phyloP scores from a whole-genome alignment of 805 yeast genomes.

The Ogataea naganishii region DNA sequence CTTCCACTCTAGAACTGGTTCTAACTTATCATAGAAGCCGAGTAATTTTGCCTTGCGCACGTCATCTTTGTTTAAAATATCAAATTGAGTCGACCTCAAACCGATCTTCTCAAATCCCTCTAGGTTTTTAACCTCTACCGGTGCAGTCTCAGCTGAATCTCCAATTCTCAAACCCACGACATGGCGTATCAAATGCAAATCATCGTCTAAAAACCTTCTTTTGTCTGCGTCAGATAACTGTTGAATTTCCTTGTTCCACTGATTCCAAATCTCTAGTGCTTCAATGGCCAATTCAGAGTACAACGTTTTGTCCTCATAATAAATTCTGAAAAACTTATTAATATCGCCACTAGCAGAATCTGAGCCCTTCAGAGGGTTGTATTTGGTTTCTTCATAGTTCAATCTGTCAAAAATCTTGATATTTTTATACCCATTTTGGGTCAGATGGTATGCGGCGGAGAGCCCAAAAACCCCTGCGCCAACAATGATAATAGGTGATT shows the following conservation, averaged over 20 bases:
- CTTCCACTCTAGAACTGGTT: constrained; percentile 9
- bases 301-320: constrained; percentile 10
- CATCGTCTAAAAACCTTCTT: constrained; percentile 10
- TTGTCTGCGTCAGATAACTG: constrained; percentile 9
- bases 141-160: constrained; percentile 4
- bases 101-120: constrained; percentile 9
- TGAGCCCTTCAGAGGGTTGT: constrained; percentile 10
- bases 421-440: constrained; percentile 10
- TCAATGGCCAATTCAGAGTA: constrained; percentile 12
- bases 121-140: constrained; percentile 8
- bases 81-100: constrained; percentile 12
- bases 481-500: constrained; percentile 21
- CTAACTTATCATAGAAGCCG: constrained; percentile 8
- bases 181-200: constrained; percentile 6
- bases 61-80: constrained; percentile 8
- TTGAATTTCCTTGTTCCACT: constrained; percentile 12
- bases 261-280: constrained; percentile 8
- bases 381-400: constrained; percentile 7
- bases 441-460: constrained; percentile 26
- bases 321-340: constrained; percentile 13
- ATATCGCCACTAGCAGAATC: constrained; percentile 16
- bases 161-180: constrained; percentile 9
- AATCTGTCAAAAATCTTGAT: constrained; percentile 11
- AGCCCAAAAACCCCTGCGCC: constrained; percentile 48
- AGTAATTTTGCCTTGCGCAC: constrained; percentile 8